Conservation (phyloP, 139 green algal species). For the Chlamydomonas applanata region DNA sequence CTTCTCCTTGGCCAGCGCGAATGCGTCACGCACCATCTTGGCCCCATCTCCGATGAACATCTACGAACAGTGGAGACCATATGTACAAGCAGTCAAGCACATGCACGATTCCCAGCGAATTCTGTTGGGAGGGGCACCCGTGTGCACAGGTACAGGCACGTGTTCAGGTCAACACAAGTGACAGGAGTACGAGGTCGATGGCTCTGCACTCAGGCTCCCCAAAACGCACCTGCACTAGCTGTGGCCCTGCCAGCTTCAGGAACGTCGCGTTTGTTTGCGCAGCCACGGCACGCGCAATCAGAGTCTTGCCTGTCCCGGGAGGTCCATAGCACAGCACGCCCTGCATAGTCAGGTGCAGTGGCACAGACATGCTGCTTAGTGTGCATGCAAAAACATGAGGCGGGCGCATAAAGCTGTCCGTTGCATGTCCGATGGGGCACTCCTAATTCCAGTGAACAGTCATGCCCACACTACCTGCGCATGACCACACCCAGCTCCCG, state of each 20-base stretch:
- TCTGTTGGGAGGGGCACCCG: too few species aligned
- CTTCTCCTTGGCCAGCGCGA: conserved; percentile 99
- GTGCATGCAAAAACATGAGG: too few species aligned
- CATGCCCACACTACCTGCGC: too few species aligned
- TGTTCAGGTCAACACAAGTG: too few species aligned
- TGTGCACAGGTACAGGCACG: too few species aligned
- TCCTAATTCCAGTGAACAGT: too few species aligned
- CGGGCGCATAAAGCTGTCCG: too few species aligned
- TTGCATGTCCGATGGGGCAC: too few species aligned
- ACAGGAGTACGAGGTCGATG: too few species aligned
- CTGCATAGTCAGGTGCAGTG: not conserved
- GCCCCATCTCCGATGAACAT: conserved; percentile 99
- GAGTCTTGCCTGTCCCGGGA: conserved; percentile 92
- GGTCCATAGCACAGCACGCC: conserved; percentile 35
- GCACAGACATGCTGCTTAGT: not conserved
- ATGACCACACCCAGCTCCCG: too few species aligned
- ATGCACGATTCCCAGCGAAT: not conserved
- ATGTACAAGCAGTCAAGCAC: conserved; percentile 5
- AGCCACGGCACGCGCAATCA: conserved; percentile 90
- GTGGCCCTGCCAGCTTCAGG: conserved; percentile 96
- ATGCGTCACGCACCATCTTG: conserved; percentile 98
- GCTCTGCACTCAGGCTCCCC: too few species aligned
- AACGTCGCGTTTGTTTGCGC: conserved; percentile 98
- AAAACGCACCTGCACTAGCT: conserved; percentile 97
- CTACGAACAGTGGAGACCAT: conserved; percentile 48